These are phyloP conservation scores for Mucor circinelloides DNA, from an alignment of 371 early-diverging fungal species.

Conservation along the genomic window DNA sequence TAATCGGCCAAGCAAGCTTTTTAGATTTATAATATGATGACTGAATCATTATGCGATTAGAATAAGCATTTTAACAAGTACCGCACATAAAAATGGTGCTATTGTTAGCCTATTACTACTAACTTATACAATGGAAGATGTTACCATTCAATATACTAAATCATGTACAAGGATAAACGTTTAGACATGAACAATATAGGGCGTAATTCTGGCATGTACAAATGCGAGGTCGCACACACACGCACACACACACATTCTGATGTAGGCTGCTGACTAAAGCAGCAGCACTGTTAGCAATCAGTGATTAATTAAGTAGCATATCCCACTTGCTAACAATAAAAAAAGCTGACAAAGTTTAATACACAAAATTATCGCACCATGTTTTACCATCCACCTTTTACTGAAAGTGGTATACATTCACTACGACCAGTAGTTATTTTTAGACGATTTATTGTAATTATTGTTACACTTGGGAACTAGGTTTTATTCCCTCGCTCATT, in stretches of 20 bases:
- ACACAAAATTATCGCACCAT: conserved; percentile 3
- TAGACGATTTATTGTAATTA: background rate
- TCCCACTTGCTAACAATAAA: background rate
- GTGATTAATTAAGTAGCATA: conserved; percentile 1
- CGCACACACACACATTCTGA: background rate
- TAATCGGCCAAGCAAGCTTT: background rate
- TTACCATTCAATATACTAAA: background rate
- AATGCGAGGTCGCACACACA: background rate
- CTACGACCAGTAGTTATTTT: background rate
- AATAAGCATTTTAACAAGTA: too few relatives aligned
- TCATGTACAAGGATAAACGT: background rate
- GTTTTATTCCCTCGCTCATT: background rate
- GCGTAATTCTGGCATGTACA: background rate
- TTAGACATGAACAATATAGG: background rate
- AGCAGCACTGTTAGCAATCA: background rate
- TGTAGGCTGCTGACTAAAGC: background rate
- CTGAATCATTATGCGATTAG: background rate
- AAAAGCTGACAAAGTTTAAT: conserved; percentile 10
- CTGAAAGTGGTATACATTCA: background rate
- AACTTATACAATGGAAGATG: too few relatives aligned
- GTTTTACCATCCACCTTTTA: background rate
- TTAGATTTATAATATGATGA: background rate
- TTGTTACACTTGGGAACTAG: background rate
- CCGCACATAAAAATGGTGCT: too few relatives aligned
- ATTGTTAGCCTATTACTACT: too few relatives aligned